These are phyloP conservation scores for Solanum ossicruentum DNA, from an alignment of 257 asterid species.

Conservation along the genomic window DNA sequence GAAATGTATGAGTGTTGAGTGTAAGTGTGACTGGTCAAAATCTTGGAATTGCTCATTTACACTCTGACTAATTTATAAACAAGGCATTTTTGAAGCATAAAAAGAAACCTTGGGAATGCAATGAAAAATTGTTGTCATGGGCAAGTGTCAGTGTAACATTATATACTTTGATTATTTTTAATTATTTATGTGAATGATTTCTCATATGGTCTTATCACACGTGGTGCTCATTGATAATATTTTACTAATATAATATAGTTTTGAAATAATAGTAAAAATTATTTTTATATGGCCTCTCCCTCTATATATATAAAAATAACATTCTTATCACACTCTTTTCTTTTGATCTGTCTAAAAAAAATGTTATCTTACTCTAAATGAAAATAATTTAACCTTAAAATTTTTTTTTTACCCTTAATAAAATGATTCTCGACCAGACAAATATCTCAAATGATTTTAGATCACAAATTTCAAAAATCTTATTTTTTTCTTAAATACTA, in stretches of 20 bases:
- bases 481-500: no score
- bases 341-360: no score
- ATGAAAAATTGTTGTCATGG: background rate
- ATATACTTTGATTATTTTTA: background rate
- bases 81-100: background rate
- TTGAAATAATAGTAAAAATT: background rate
- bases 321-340: no score
- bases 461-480: no score
- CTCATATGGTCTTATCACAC: background rate
- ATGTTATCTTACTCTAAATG: no score
- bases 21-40: background rate
- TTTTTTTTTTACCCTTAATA: no score
- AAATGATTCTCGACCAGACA: no score
- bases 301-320: no score
- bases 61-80: background rate
- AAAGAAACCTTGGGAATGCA: background rate
- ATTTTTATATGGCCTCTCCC: no score
- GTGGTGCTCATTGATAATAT: background rate
- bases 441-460: no score
- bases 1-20: background rate
- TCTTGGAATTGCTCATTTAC: background rate
- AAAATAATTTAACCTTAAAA: no score
- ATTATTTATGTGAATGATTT: background rate
- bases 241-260: background rate
- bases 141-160: background rate